Percentiles rank a stretch among this genome's conserved stretches.
Evolutionary conservation across 257 asterid species (phyloP).

Genomic region (Jacaranda mimosifolia): DNA sequence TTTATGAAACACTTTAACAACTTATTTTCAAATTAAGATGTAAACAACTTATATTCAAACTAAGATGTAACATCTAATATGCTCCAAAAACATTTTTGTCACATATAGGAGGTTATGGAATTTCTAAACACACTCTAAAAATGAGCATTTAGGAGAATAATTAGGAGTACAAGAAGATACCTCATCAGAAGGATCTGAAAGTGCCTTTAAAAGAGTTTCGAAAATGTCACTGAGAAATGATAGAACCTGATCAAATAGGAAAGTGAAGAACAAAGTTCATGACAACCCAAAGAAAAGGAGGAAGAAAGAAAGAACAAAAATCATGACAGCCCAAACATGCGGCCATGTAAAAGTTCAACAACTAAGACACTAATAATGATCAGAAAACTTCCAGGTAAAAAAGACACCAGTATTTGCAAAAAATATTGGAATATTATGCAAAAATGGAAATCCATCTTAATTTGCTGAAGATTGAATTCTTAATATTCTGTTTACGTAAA

Average conservation of each 20-base stretch:
- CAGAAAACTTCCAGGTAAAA: conserved; percentile 19
- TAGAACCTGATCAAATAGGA: conserved; percentile 72
- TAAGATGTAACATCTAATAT: not conserved
- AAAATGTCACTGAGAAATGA: conserved; percentile 79
- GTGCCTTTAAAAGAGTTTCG: conserved; percentile 86
- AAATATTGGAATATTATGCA: not conserved
- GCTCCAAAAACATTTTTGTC: not conserved
- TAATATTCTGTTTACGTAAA: not conserved
- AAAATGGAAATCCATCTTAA: not conserved
- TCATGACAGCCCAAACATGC: conserved; percentile 20
- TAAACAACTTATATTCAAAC: not conserved
- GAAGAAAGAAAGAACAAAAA: not conserved
- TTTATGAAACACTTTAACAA: not conserved
- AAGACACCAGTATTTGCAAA: not conserved
- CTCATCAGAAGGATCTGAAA: conserved; percentile 99
- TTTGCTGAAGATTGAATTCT: conserved; percentile 23
- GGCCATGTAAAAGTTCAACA: conserved; percentile 10
- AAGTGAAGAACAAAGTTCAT: conserved; percentile 12
- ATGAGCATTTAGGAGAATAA: conserved; percentile 23
- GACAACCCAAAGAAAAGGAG: conserved; percentile 4
- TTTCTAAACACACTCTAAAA: not conserved
- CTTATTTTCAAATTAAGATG: not conserved
- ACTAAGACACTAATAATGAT: conserved; percentile 25
- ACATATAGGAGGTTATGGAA: too few relatives aligned
- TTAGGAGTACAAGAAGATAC: conserved; percentile 56